phyloP scores from a whole-genome alignment of 306 rosid species.

The Senna tora region DNA sequence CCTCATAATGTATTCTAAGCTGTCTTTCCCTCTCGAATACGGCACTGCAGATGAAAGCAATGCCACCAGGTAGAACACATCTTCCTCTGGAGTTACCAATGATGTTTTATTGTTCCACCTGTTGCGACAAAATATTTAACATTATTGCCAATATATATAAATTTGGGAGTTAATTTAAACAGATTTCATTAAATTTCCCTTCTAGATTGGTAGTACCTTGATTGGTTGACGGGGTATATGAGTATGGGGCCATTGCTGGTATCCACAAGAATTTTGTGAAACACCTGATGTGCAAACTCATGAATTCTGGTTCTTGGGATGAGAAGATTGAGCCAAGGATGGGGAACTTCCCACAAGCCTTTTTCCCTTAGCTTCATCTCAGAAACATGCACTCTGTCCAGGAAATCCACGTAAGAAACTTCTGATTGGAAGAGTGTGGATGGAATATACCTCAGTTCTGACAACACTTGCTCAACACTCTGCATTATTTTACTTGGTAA shows the following conservation, averaged over 20 bases:
- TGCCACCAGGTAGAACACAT: conserved; percentile 78
- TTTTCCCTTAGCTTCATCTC: conserved; percentile 66
- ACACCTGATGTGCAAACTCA: conserved; percentile 61
- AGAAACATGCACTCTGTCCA: conserved; percentile 83
- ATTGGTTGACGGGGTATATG: conserved; percentile 88
- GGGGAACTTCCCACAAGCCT: conserved; percentile 90
- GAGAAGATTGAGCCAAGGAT: conserved; percentile 90
- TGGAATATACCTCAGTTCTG: conserved; percentile 61
- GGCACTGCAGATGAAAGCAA: conserved; percentile 80
- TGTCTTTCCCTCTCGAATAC: conserved; percentile 61
- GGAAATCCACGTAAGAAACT: conserved; percentile 80
- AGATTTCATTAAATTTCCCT: too few relatives aligned
- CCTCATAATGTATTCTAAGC: conserved; percentile 59
- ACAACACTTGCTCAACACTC: conserved; percentile 60
- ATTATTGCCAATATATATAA: not conserved
- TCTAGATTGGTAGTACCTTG: conserved; percentile 50
- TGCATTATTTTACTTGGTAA: conserved; percentile 48
- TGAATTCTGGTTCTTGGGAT: conserved; percentile 72
- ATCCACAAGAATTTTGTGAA: conserved; percentile 72
- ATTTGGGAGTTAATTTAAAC: too few relatives aligned
- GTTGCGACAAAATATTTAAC: conserved; percentile 16
- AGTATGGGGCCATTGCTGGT: conserved; percentile 84
- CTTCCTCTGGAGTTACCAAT: conserved; percentile 88
- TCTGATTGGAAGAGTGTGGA: conserved; percentile 79
- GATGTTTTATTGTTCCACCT: conserved; percentile 89